These are phyloP conservation scores for Fusarium ambrosium DNA, from an alignment of 2,329 filamentous ascomycete species.

Conservation along the genomic window DNA sequence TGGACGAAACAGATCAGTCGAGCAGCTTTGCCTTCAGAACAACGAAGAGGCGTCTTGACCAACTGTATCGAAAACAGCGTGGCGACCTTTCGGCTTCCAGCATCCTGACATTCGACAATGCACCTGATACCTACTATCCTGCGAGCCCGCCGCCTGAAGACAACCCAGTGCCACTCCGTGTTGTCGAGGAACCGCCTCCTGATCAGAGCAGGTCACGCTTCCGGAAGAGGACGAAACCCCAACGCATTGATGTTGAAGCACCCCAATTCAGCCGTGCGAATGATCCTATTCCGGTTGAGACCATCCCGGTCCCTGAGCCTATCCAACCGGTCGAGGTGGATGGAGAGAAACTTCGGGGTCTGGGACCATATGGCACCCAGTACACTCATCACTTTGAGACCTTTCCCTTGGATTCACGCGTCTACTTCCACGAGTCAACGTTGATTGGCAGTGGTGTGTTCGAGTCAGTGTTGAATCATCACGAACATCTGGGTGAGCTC, in stretches of 20 bases:
- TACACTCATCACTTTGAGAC: constrained; percentile 75
- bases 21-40: constrained; percentile 60
- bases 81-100: constrained; percentile 45
- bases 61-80: constrained; percentile 61
- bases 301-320: constrained; percentile 17
- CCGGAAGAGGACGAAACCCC: constrained; percentile 61
- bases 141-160: constrained; percentile 44
- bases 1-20: constrained; percentile 53
- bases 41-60: constrained; percentile 68
- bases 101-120: constrained; percentile 33
- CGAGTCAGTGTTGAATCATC: constrained; percentile 53
- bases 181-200: constrained; percentile 15
- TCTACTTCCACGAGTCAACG: constrained; percentile 72
- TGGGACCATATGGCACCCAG: constrained; percentile 71
- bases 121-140: constrained; percentile 29
- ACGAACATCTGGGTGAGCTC: constrained; percentile 46
- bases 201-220: constrained; percentile 48
- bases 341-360: constrained; percentile 58
- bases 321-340: constrained; percentile 28
- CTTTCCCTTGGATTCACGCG: constrained; percentile 67
- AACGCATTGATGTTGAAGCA: constrained; percentile 62
- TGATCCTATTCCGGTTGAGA: constrained; percentile 59
- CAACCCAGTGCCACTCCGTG: constrained; percentile 38
- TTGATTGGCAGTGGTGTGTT: constrained; percentile 69
- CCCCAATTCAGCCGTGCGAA: constrained; percentile 67